Base-by-base conservation (phyloP, 169 alveolate genomes). In the Cryptosporidium parvum region DNA sequence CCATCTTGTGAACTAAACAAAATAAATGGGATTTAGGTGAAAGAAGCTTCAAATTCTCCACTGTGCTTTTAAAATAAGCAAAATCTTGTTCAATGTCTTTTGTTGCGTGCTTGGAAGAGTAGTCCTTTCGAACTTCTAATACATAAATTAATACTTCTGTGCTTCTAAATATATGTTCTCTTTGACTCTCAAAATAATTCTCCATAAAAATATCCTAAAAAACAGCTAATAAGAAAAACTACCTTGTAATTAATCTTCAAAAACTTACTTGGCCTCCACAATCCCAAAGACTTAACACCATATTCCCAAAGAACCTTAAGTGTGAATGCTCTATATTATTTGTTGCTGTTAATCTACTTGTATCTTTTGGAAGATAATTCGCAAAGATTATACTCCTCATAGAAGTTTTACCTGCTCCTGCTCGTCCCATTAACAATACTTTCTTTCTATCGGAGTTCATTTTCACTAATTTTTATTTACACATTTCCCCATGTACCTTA, bases 381-480 rank as follows among this genome's bases (percentile, higher is more conserved):
- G 99, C 99, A 85, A 97, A 97, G 84, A 97, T 97, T 86, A 97
- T 97, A 44, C 98, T 95, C 48, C 98, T 93, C 98, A 97, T 97
- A 23, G 98, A 96, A 16, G 98, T 96, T 91, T 97, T 96, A 29
- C 99, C 99, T 10, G 98, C 97, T 31, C 97, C 95, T 45, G 95
- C 95, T 53, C 97, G 92, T 18, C 98, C 98, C 99, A 97, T 96
- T 42, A 96, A 94, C 31, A 97, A 91, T 39, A 97, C 97, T 93
- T 97, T 94, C 70, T 92, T 86, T 31, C 89, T 80, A 29, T 80
- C 80, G 3, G 80, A 75, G 37, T 42, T 73, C 93, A 69, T 89
- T 86, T 86, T 73, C 84, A 21, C 67, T 3, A 23, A n/a, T 26
- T 68, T 16, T 9, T 23, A 45, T 42, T 42, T 42, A 42, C 56